These are phyloP conservation scores for Chionographis japonica DNA, from an alignment of 106 monocot genomes.

Conservation along the genomic window DNA sequence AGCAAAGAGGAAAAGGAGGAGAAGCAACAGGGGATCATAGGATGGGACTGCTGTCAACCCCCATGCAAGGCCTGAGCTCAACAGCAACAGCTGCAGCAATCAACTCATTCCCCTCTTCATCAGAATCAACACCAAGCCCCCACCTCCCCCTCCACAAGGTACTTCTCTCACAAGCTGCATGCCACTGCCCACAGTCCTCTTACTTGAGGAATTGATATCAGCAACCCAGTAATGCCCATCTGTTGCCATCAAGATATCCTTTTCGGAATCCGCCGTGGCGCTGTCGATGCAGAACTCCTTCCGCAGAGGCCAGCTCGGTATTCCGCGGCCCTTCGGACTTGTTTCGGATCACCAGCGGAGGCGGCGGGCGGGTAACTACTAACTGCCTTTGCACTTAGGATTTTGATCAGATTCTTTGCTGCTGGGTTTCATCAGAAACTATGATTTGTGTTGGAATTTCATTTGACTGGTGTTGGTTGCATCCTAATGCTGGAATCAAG, in stretches of 20 bases:
- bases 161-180: neutral
- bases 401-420: neutral
- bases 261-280: neutral
- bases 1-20: neutral
- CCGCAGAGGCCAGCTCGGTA: slow-evolving; percentile 17
- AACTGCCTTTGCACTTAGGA: neutral
- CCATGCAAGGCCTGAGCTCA: slow-evolving; percentile 2
- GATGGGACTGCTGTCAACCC: slow-evolving; percentile 17
- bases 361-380: slow-evolving; percentile 5
- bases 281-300: slow-evolving; percentile 14
- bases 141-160: slow-evolving; percentile 2
- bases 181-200: neutral
- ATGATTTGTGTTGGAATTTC: neutral
- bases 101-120: neutral
- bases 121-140: slow-evolving; percentile 13
- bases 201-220: neutral
- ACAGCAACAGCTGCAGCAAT: slow-evolving; percentile 11
- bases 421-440: neutral
- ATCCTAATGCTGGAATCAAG: neutral
- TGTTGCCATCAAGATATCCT: neutral
- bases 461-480: too few relatives aligned
- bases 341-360: slow-evolving; percentile 6
- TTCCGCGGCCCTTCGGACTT: neutral
- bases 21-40: neutral
- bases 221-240: neutral